These are phyloP conservation scores for Pythium apleroticum DNA, from an alignment of 352 stramenopile genomes.

Conservation along the genomic window DNA sequence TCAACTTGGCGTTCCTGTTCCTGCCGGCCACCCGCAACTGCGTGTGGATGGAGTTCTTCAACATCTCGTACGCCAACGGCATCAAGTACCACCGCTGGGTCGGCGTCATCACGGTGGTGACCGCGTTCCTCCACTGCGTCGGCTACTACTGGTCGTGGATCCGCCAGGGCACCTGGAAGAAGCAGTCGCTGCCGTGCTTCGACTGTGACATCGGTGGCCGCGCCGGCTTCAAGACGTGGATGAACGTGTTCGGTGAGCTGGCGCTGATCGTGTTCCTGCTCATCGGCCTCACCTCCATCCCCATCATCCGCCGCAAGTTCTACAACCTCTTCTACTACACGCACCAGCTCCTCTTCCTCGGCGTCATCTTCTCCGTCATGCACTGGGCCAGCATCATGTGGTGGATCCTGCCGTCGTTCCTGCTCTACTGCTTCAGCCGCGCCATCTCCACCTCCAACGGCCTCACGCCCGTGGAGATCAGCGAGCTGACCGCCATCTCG, in stretches of 20 bases:
- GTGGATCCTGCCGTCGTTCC: slow-evolving; percentile 39
- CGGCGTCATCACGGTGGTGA: slow-evolving; percentile 30
- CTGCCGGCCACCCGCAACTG: slow-evolving; percentile 37
- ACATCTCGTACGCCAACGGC: slow-evolving; percentile 45
- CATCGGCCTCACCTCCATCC: slow-evolving; percentile 37
- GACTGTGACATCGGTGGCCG: slow-evolving; percentile 29
- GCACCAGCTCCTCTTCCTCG: slow-evolving; percentile 41
- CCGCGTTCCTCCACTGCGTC: slow-evolving; percentile 21
- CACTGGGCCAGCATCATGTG: slow-evolving; percentile 39
- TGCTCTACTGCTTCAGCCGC: slow-evolving; percentile 42
- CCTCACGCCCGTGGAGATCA: slow-evolving; percentile 30
- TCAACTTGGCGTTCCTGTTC: slow-evolving; percentile 49
- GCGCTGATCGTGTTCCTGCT: slow-evolving; percentile 36
- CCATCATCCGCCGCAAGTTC: slow-evolving; percentile 36
- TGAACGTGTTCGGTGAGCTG: slow-evolving; percentile 46
- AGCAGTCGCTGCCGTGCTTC: slow-evolving; percentile 40
- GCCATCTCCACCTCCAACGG: slow-evolving; percentile 30
- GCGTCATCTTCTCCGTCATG: slow-evolving; percentile 35
- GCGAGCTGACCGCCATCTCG: slow-evolving; percentile 23
- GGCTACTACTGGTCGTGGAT: slow-evolving; percentile 29
- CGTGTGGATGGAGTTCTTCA: slow-evolving; percentile 48
- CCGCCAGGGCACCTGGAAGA: slow-evolving; percentile 22
- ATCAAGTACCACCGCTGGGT: slow-evolving; percentile 53
- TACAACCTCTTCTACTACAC: slow-evolving; percentile 50
- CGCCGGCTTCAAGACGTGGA: slow-evolving; percentile 25